Percentiles rank a stretch among this genome's conserved stretches.
Conservation (phyloP, 257 asterid genomes). For the Penstemon davidsonii region DNA sequence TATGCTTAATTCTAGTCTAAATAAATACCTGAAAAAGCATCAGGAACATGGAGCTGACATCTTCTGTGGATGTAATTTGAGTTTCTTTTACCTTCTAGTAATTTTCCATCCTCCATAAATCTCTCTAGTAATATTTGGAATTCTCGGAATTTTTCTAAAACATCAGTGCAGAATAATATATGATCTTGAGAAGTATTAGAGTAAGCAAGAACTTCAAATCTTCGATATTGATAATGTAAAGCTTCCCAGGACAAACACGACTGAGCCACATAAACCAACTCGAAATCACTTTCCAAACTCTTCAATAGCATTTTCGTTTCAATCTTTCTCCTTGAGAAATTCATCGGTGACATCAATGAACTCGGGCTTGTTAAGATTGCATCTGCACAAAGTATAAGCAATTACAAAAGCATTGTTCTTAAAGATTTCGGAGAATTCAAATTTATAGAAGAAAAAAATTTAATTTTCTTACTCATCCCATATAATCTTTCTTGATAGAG, state of each 20-base stretch:
- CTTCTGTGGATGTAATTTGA: constrained; percentile 35
- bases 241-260: constrained; percentile 67
- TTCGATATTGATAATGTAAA: constrained; percentile 47
- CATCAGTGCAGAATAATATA: constrained; percentile 22
- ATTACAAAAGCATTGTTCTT: neutral
- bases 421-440: too few relatives aligned
- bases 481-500: constrained; percentile 50
- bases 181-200: constrained; percentile 18
- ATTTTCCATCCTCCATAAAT: constrained; percentile 50
- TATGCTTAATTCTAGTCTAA: too few relatives aligned
- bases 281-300: constrained; percentile 58
- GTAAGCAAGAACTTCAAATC: constrained; percentile 38
- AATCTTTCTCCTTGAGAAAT: constrained; percentile 20
- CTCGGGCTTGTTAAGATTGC: constrained; percentile 31
- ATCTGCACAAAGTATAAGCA: constrained; percentile 28
- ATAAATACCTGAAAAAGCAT: constrained; percentile 44
- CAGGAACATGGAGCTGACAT: constrained; percentile 56
- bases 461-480: constrained; percentile 45
- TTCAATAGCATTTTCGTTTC: constrained; percentile 39
- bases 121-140: constrained; percentile 48
- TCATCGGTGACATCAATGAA: neutral
- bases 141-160: constrained; percentile 43
- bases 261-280: constrained; percentile 60
- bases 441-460: too few relatives aligned
- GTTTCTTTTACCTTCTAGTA: constrained; percentile 27